Percentiles rank a stretch among this genome's conserved stretches.
These are phyloP conservation scores for Dacryopinax primogenitus DNA, from an alignment of 768 basidiomycete genomes.

Conservation along the genomic window DNA sequence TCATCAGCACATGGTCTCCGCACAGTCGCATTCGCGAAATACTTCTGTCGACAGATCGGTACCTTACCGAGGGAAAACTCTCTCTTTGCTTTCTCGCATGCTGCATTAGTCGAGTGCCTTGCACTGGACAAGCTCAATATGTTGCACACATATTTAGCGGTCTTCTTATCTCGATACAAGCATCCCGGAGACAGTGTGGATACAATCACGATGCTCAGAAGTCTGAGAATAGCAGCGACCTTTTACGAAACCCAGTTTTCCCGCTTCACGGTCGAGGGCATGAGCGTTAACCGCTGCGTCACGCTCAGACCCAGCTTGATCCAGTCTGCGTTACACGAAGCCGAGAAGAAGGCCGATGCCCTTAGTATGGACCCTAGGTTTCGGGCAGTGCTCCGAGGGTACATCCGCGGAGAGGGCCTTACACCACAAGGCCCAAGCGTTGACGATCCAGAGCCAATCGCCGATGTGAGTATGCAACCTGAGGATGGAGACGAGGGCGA, in stretches of 20 bases:
- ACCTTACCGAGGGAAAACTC: conserved; percentile 32
- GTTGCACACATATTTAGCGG: conserved; percentile 56
- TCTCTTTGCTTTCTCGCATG: conserved; percentile 62
- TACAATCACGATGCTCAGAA: conserved; percentile 48
- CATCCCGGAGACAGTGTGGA: conserved; percentile 46
- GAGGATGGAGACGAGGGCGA: neutral
- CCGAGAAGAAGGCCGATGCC: conserved; percentile 11
- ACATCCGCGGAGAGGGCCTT: conserved; percentile 16
- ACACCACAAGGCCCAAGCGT: neutral
- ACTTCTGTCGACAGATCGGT: conserved; percentile 49
- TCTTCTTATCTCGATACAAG: conserved; percentile 58
- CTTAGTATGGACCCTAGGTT: conserved; percentile 16
- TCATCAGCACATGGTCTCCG: conserved; percentile 73
- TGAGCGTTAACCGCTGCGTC: conserved; percentile 39
- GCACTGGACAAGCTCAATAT: conserved; percentile 80
- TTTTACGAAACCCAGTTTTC: conserved; percentile 70
- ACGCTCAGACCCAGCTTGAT: conserved; percentile 41
- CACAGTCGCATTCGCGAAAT: conserved; percentile 70
- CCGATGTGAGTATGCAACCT: neutral
- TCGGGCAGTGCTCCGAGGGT: conserved; percentile 11
- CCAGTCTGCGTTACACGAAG: conserved; percentile 14
- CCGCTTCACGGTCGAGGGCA: conserved; percentile 54
- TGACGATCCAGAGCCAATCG: neutral
- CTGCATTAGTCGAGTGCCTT: conserved; percentile 70
- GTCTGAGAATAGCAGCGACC: conserved; percentile 58